These are phyloP conservation scores for Allodekkera sacchari DNA, from an alignment of 805 yeast genomes.

Conservation along the genomic window DNA sequence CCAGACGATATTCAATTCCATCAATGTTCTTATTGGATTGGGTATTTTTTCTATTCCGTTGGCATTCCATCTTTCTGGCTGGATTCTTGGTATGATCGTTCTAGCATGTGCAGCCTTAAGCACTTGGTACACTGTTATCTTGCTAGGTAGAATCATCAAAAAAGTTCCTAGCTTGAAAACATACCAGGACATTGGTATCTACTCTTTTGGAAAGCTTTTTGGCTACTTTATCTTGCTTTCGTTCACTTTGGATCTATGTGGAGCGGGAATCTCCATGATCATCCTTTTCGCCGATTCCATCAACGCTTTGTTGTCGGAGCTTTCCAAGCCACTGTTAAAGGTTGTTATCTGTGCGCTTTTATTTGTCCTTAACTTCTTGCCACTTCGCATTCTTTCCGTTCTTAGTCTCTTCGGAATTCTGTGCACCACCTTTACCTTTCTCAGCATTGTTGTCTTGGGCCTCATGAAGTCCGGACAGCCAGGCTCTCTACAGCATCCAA, in stretches of 20 bases:
- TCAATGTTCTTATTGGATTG: conserved; percentile 68
- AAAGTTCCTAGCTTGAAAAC: conserved; percentile 34
- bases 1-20: conserved; percentile 71
- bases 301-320: conserved; percentile 35
- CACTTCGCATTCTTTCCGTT: conserved; percentile 64
- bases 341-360: conserved; percentile 28
- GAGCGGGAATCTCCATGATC: conserved; percentile 52
- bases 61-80: conserved; percentile 61
- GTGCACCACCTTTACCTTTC: conserved; percentile 58
- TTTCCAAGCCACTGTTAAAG: conserved; percentile 34
- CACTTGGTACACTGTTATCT: conserved; percentile 45
- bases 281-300: conserved; percentile 56
- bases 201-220: conserved; percentile 37
- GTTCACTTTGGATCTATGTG: conserved; percentile 50
- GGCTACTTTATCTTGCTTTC: conserved; percentile 37
- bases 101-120: conserved; percentile 37
- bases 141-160: conserved; percentile 41
- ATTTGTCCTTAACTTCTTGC: conserved; percentile 50
- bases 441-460: conserved; percentile 55
- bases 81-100: conserved; percentile 42
- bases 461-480: conserved; percentile 52
- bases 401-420: conserved; percentile 64
- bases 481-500: conserved; percentile 61
- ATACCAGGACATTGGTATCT: conserved; percentile 52
- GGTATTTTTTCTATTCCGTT: conserved; percentile 69